A percentile compares a stretch with the other conserved stretches of the same genome.
phyloP scores from a whole-genome alignment of 306 rosid genomes.

The Heteromeles arbutifolia region DNA sequence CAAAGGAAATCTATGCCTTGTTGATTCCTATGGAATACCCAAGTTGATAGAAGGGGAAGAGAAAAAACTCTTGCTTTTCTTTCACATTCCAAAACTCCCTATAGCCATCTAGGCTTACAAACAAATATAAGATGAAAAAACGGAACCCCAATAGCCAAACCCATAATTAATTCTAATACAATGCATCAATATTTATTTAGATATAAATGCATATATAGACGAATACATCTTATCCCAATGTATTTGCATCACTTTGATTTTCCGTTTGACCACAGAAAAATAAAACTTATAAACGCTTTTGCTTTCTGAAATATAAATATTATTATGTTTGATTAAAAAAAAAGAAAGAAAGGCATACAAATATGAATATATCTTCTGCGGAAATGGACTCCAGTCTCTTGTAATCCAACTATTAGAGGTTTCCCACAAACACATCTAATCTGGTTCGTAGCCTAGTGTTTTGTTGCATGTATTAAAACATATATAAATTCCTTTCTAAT shows the following conservation, averaged over 20 bases:
- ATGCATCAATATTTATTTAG: no score
- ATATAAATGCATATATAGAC: no score
- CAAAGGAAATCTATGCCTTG: no score
- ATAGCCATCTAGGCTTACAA: no score
- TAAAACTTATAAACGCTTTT: not conserved
- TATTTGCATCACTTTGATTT: not conserved
- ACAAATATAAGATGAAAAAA: no score
- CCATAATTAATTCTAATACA: no score
- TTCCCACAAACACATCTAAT: conserved; percentile 1
- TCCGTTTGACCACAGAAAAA: conserved; percentile 1
- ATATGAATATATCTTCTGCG: not conserved
- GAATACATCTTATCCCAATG: no score
- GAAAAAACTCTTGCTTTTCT: no score
- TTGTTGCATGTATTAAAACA: not conserved
- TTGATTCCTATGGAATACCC: no score
- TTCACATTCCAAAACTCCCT: no score
- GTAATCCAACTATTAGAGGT: not conserved
- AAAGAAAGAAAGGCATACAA: not conserved
- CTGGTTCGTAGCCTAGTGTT: not conserved
- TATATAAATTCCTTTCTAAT: not conserved
- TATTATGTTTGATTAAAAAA: not conserved
- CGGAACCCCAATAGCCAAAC: no score
- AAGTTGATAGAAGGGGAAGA: no score
- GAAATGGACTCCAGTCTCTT: not conserved
- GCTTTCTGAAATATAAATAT: not conserved